A percentile compares a stretch with the other conserved stretches of the same genome.
Evolutionary conservation across 108 stramenopile species (phyloP).

Genomic region (Cyclotella atomus): DNA sequence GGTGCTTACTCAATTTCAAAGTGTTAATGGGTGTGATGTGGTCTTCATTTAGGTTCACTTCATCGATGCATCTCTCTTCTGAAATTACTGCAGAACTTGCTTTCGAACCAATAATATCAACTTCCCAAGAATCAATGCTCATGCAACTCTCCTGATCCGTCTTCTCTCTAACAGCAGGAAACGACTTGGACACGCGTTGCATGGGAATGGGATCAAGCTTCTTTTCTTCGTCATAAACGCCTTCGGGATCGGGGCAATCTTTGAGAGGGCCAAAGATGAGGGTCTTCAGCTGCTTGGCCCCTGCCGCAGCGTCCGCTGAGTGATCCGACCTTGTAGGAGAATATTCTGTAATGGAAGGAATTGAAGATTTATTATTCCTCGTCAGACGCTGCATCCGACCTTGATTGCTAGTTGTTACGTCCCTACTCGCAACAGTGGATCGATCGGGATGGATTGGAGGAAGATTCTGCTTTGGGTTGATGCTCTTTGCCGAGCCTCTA

Average conservation of each 20-base stretch:
- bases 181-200: not conserved
- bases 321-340: conserved; percentile 31
- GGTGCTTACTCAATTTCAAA: not conserved
- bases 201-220: not conserved
- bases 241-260: not conserved
- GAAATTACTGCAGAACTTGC: not conserved
- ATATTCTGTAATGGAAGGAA: not conserved
- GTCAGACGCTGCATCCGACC: not conserved
- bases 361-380: not conserved
- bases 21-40: not conserved
- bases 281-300: conserved; percentile 8
- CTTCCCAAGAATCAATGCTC: conserved; percentile 22
- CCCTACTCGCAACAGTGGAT: no score
- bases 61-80: no score
- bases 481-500: not conserved
- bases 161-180: not conserved
- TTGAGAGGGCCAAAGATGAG: conserved; percentile 1
- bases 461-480: not conserved
- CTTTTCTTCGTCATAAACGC: not conserved
- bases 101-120: not conserved
- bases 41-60: no score
- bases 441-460: conserved; percentile 12
- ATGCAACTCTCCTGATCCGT: not conserved
- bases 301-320: conserved; percentile 38
- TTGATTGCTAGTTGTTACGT: no score